Conservation (phyloP, 75 land plant genomes). For the Cryptomeria japonica region DNA sequence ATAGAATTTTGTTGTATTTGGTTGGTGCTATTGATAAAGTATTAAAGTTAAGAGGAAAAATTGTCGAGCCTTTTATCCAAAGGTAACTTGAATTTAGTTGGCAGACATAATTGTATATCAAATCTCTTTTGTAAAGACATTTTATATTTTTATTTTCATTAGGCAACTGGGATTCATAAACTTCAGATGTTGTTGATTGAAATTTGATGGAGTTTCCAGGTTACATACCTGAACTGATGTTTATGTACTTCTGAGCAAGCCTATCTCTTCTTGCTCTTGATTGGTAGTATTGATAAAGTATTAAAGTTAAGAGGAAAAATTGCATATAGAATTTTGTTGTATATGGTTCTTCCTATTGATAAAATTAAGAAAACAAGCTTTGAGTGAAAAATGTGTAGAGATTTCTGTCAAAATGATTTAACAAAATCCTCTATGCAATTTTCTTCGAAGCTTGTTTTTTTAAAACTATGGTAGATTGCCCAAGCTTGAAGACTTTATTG, state of each 20-base stretch:
- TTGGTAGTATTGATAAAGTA: background rate
- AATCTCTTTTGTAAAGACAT: background rate
- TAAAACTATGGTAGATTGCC: background rate
- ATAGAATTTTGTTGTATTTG: background rate
- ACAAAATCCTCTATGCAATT: background rate
- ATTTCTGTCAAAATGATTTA: background rate
- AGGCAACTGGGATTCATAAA: background rate
- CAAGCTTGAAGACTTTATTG: background rate
- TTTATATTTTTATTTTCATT: background rate
- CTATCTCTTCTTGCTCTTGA: background rate
- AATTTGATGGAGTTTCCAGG: background rate
- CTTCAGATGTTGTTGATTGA: background rate
- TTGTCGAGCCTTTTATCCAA: conserved; percentile 91
- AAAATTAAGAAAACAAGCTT: background rate
- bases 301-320: background rate
- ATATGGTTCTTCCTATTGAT: no score
- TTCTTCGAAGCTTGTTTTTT: background rate
- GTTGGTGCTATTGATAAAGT: background rate
- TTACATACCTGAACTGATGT: background rate
- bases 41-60: background rate
- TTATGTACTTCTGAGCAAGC: background rate
- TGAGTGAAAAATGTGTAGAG: background rate
- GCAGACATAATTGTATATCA: background rate
- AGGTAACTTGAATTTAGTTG: conserved; percentile 44
- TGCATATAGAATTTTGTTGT: background rate